Evolutionary conservation across 345 rosid genomes (phyloP).

Genomic region (Brassica napus): Da-Ae NC_063449.1:4700001-4700500

Average conservation of each 20-base stretch:
- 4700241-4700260: not conserved
- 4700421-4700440: too few species aligned
- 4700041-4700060: conserved; percentile 77
- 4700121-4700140: conserved; percentile 29
- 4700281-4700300: not conserved
- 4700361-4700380: not conserved
- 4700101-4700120: conserved; percentile 74
- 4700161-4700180: not conserved
- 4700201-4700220: not conserved
- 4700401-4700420: not conserved
- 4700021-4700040: conserved; percentile 75
- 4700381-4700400: not conserved
- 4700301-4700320: not conserved
- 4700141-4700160: conserved; percentile 9
- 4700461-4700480: too few species aligned
- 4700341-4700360: not conserved
- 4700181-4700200: not conserved
- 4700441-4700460: too few species aligned
- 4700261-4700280: not conserved
- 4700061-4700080: conserved; percentile 80
- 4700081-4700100: conserved; percentile 84
- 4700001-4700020: conserved; percentile 74
- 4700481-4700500: too few species aligned
- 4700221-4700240: conserved; percentile 4
- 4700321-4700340: not conserved